Percentiles rank a stretch among this genome's conserved stretches.
Conservation (phyloP, 2,329 filamentous ascomycete genomes). For the Zymoseptoria passerinii region DNA sequence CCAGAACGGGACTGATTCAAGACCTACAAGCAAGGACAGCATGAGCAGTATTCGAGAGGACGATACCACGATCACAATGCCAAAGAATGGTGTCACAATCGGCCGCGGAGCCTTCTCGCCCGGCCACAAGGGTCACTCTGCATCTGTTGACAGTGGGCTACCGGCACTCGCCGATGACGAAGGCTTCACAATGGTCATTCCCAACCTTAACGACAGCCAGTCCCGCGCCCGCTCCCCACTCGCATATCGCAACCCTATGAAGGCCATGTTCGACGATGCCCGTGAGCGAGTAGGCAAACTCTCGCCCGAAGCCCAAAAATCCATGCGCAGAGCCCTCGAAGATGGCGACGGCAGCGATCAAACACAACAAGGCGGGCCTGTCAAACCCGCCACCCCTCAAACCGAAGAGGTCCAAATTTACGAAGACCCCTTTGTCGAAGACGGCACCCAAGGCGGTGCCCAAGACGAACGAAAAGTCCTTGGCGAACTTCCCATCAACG, state of each 20-base stretch:
- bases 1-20: slow-evolving; percentile 15
- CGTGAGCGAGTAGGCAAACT: slow-evolving; percentile 17
- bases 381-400: slow-evolving; percentile 21
- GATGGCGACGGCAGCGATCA: slow-evolving; percentile 2
- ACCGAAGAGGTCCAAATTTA: slow-evolving; percentile 43
- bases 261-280: slow-evolving; percentile 28
- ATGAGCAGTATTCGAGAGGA: slow-evolving; percentile 31
- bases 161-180: slow-evolving; percentile 35
- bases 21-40: slow-evolving; percentile 29
- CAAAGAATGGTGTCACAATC: slow-evolving; percentile 27
- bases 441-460: slow-evolving; percentile 22
- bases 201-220: slow-evolving; percentile 25
- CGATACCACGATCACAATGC: slow-evolving; percentile 41
- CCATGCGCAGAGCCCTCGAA: slow-evolving; percentile 8
- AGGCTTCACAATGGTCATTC: slow-evolving; percentile 44
- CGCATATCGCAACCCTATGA: slow-evolving; percentile 26
- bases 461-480: slow-evolving; percentile 36
- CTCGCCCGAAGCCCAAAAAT: slow-evolving; percentile 15
- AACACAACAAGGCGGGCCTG: slow-evolving; percentile 14
- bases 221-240: slow-evolving; percentile 23
- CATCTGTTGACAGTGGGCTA: slow-evolving; percentile 34
- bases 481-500: slow-evolving; percentile 44
- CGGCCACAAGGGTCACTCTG: slow-evolving; percentile 30
- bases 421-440: slow-evolving; percentile 44
- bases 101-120: slow-evolving; percentile 27